These are phyloP conservation scores for Venturia pyrina DNA, from an alignment of 2,329 filamentous ascomycete genomes.

Conservation along the genomic window DNA sequence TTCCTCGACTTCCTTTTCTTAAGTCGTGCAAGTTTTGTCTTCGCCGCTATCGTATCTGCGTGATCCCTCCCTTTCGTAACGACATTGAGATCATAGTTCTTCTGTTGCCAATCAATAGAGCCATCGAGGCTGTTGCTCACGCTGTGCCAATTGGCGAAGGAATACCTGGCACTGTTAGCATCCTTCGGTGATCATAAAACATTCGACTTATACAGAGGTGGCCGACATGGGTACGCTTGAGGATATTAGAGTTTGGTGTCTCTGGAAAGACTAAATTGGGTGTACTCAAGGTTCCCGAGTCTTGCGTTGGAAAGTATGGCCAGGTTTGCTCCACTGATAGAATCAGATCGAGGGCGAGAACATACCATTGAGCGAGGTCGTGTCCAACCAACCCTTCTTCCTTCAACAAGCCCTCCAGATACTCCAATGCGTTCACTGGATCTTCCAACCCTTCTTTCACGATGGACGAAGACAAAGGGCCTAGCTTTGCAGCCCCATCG, in stretches of 20 bases:
- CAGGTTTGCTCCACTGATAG: neutral
- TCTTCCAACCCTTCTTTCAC: conserved; percentile 5
- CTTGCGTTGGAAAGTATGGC: neutral
- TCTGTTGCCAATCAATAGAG: conserved; percentile 10
- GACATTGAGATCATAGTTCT: conserved; percentile 3
- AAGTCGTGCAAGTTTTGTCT: neutral
- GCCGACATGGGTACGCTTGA: neutral
- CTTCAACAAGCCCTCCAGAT: conserved; percentile 4
- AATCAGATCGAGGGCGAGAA: neutral
- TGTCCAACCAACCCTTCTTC: conserved; percentile 10
- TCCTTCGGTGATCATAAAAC: neutral
- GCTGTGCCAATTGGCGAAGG: conserved; percentile 9
- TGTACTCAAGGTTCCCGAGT: neutral
- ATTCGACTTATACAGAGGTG: neutral
- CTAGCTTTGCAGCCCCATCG: neutral
- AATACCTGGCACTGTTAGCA: conserved; percentile 2
- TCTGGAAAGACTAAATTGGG: neutral
- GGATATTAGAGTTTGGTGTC: neutral
- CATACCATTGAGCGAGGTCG: conserved; percentile 7
- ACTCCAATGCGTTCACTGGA: neutral
- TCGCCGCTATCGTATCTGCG: conserved; percentile 6
- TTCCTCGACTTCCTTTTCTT: conserved; percentile 1
- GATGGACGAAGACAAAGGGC: neutral
- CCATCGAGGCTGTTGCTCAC: neutral
- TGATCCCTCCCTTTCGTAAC: conserved; percentile 9